Evolutionary conservation across 129 eudicot genomes (phyloP), one percentile per base, ranked within the genome.

Genomic region (Helianthus tuberosus): DNA sequence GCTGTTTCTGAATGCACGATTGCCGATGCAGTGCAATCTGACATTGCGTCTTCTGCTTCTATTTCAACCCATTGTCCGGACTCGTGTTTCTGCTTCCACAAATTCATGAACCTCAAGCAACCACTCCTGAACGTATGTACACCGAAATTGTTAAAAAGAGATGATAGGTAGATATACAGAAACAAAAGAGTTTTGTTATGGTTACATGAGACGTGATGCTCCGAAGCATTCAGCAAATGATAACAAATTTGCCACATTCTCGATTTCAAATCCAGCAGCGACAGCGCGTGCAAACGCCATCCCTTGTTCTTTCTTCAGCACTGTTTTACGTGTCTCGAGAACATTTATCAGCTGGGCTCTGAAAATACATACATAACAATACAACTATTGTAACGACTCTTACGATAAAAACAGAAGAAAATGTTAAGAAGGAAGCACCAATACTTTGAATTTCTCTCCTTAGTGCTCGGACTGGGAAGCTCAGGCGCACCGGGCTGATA

Each of bases 241-340:
- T n/a, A 90, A 50, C 65, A 93, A 81, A 50, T 85, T 82, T 27
- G 79, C 80, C 83, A 93, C 78, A 72, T 86, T 86, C 52, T 90
- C 97, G 36, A 90, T 85, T 77, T 90, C 96, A 81, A 90, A 93
- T 51, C 96, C 92, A 77, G 98, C 98, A 71, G 98, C 98, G 20
- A 79, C 89, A 79, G 98, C 97, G 67, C 98, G 96, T 72, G 98
- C 98, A 86, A 93, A 93, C 66, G 98, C 98, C 98, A 93, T 93
- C 29, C 97, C 98, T 90, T 93, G 98, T 81, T 93, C 98, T 74
- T 93, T 93, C 72, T 80, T 91, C 27, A 93, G 83, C 81, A 88
- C 89, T 23, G 59, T 79, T 86, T 84, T 90, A 43, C 98, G 93
- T 62, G 96, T 84, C 87, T 93, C 97, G 23, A 88, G 92, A 68